A percentile compares a stretch with the other conserved stretches of the same genome.
Conservation (phyloP, 306 rosid species). For the Trifolium repens region DNA sequence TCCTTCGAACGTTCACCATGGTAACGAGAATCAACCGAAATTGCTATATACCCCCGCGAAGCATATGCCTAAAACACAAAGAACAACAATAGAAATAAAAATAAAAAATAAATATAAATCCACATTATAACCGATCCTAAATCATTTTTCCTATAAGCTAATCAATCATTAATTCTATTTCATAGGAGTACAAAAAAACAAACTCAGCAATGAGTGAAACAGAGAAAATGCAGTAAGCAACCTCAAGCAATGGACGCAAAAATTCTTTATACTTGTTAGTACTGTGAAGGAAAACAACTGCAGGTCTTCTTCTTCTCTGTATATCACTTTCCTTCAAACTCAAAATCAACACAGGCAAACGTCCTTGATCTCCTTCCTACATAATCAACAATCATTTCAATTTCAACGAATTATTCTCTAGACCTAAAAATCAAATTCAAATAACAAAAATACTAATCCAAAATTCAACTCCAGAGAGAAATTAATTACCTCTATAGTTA, state of each 20-base stretch:
- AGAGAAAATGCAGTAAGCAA: slow-evolving; percentile 30
- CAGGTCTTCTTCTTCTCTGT: slow-evolving; percentile 67
- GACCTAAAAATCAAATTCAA: slow-evolving; percentile 24
- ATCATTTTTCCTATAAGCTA: background rate
- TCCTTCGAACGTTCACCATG: slow-evolving; percentile 93
- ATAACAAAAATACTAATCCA: background rate
- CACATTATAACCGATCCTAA: slow-evolving; percentile 8
- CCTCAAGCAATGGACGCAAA: slow-evolving; percentile 86
- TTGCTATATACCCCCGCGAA: slow-evolving; percentile 81
- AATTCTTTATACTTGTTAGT: slow-evolving; percentile 71
- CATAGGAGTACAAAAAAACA: background rate
- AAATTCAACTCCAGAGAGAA: background rate
- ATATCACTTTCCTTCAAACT: slow-evolving; percentile 64
- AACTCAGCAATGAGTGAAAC: background rate
- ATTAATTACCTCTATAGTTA: slow-evolving; percentile 65
- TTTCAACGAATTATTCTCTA: slow-evolving; percentile 15
- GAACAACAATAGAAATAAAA: background rate
- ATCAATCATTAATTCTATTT: background rate
- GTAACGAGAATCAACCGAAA: slow-evolving; percentile 88
- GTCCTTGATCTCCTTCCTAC: slow-evolving; percentile 93
- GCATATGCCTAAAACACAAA: slow-evolving; percentile 74
- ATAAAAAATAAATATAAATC: slow-evolving; percentile 12
- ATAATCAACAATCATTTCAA: slow-evolving; percentile 3
- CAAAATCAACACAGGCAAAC: slow-evolving; percentile 74
- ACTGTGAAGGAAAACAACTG: slow-evolving; percentile 77